Evolutionary conservation across 345 rosid genomes (phyloP).

Genomic region (Moricandia moricandioides): DNA sequence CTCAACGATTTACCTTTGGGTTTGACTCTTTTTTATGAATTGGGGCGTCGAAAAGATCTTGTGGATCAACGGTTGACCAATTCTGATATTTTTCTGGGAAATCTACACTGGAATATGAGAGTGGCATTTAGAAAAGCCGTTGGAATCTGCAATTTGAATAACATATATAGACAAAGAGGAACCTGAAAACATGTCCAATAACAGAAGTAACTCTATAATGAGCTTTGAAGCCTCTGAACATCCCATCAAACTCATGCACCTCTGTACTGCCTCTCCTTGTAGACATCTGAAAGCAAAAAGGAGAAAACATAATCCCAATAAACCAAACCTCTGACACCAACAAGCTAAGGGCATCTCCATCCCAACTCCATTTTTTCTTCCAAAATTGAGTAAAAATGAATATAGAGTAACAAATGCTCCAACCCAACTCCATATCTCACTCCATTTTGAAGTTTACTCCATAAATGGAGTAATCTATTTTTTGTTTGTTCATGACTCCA

Average conservation of each 20-base stretch:
- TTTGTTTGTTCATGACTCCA: too few species aligned
- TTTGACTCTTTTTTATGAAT: constrained; percentile 62
- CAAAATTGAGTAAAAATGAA: too few species aligned
- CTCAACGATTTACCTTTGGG: constrained; percentile 71
- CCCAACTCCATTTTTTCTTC: too few species aligned
- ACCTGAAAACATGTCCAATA: constrained; percentile 96
- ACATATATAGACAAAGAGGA: constrained; percentile 8
- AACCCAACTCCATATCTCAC: too few species aligned
- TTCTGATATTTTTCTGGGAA: constrained; percentile 80
- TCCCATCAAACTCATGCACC: constrained; percentile 80
- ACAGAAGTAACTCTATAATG: constrained; percentile 82
- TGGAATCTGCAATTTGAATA: background rate
- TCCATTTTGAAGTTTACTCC: too few species aligned
- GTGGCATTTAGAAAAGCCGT: constrained; percentile 4
- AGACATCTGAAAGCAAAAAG: constrained; percentile 52
- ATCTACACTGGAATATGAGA: constrained; percentile 73
- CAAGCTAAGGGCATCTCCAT: too few species aligned
- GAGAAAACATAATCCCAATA: background rate
- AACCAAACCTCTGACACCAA: background rate
- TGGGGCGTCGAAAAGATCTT: constrained; percentile 81
- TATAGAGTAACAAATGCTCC: too few species aligned
- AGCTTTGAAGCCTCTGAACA: constrained; percentile 57
- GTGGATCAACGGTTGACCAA: constrained; percentile 64
- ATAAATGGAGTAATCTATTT: too few species aligned
- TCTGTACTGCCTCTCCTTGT: constrained; percentile 81